phyloP scores from a whole-genome alignment of 78 protist species.

The Dictyostelium intermedium region DNA sequence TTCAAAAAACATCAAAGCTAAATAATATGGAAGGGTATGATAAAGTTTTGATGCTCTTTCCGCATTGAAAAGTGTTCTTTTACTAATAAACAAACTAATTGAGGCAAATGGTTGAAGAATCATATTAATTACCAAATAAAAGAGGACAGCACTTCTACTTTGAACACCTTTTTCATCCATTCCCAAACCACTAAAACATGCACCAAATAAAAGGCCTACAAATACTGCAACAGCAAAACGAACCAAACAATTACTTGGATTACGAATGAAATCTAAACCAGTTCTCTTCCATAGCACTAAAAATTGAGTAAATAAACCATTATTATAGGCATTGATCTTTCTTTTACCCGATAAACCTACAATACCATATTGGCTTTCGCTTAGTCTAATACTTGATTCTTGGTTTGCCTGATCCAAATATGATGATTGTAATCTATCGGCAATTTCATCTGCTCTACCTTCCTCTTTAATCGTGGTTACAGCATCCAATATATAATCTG shows the following conservation, averaged over 20 bases:
- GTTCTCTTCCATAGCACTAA: conserved; percentile 41
- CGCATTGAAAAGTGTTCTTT: conserved; percentile 57
- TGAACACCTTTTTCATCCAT: conserved; percentile 28
- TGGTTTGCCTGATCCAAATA: conserved; percentile 6
- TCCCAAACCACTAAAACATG: conserved; percentile 31
- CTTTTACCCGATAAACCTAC: neutral
- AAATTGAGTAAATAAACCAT: conserved; percentile 41
- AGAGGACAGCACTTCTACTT: conserved; percentile 42
- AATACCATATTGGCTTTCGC: neutral
- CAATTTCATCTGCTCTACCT: conserved; percentile 37
- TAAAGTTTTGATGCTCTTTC: conserved; percentile 53
- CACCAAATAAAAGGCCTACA: conserved; percentile 59
- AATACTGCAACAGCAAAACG: conserved; percentile 61
- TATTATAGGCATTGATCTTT: conserved; percentile 8
- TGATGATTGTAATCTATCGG: neutral
- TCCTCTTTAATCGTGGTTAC: conserved; percentile 51
- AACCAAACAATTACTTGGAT: conserved; percentile 49
- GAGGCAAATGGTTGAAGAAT: conserved; percentile 62
- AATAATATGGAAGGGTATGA: conserved; percentile 57
- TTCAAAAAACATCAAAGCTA: conserved; percentile 68
- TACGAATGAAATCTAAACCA: conserved; percentile 49
- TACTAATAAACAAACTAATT: conserved; percentile 46
- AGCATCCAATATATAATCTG: conserved; percentile 62
- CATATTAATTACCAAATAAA: conserved; percentile 59
- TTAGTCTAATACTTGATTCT: neutral